These are phyloP conservation scores for Salix exigua DNA, from an alignment of 345 rosid genomes.

Conservation along the genomic window DNA sequence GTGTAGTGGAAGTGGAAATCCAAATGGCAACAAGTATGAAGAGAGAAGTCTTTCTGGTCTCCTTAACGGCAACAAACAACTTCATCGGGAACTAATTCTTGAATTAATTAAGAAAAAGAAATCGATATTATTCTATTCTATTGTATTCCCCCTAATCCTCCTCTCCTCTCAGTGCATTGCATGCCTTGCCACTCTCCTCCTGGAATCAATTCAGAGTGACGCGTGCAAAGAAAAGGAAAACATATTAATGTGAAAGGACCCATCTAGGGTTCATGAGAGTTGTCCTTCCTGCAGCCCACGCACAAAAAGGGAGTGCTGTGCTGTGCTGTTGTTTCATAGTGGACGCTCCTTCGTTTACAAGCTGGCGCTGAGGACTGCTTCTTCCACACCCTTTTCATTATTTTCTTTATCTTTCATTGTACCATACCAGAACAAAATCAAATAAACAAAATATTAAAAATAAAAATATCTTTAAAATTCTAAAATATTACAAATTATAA, in stretches of 20 bases:
- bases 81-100: background rate
- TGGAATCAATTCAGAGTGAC: background rate
- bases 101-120: background rate
- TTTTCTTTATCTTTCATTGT: background rate
- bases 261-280: constrained; percentile 12
- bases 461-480: too few species aligned
- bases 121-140: background rate
- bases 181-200: background rate
- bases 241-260: background rate
- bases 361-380: constrained; percentile 9
- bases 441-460: too few species aligned
- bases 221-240: too few species aligned
- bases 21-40: constrained; percentile 18
- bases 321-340: constrained; percentile 3
- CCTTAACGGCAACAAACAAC: constrained; percentile 35
- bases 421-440: too few species aligned
- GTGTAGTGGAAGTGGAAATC: constrained; percentile 44
- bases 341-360: constrained; percentile 23
- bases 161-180: background rate
- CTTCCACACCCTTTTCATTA: constrained; percentile 5
- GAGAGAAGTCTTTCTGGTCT: constrained; percentile 10
- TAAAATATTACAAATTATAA: too few species aligned
- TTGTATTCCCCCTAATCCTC: too few species aligned
- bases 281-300: constrained; percentile 7
- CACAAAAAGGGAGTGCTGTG: constrained; percentile 16